Evolutionary conservation across 441 rosid species (phyloP).

Genomic region (Daphne laureola): DNA sequence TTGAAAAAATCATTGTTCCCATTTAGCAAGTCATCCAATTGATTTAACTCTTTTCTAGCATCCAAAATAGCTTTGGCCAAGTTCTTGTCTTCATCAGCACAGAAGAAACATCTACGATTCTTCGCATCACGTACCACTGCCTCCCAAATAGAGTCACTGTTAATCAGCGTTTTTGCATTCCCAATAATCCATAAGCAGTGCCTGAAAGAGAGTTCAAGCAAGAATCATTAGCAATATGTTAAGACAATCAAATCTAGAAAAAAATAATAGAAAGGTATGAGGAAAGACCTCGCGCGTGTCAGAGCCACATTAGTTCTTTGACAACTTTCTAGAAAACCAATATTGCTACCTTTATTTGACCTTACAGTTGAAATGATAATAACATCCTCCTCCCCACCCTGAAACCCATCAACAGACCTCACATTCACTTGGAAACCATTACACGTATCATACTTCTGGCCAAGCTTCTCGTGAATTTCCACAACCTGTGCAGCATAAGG

Average conservation of each 20-base stretch:
- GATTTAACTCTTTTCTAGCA: constrained; percentile 28
- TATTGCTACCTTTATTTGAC: constrained; percentile 18
- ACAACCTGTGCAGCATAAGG: constrained; percentile 38
- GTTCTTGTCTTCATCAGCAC: constrained; percentile 30
- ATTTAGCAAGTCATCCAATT: constrained; percentile 32
- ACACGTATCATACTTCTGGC: constrained; percentile 9
- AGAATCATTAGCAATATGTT: too few species aligned
- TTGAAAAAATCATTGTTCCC: constrained; percentile 26
- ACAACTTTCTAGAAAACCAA: constrained; percentile 28
- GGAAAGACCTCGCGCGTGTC: constrained; percentile 34
- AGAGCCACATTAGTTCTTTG: constrained; percentile 39
- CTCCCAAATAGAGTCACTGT: constrained; percentile 30
- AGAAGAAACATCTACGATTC: constrained; percentile 38
- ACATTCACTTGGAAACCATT: constrained; percentile 29
- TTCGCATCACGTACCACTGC: constrained; percentile 28
- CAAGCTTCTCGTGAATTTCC: constrained; percentile 30
- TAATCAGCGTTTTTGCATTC: constrained; percentile 22
- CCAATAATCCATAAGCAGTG: constrained; percentile 46
- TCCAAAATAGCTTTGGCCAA: constrained; percentile 25
- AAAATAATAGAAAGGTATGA: neutral
- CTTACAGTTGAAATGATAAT: constrained; percentile 42
- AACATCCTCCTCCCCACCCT: constrained; percentile 50
- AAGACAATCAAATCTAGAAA: too few species aligned
- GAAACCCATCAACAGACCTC: constrained; percentile 40
- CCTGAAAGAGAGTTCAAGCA: constrained; percentile 12